Evolutionary conservation across 768 basidiomycete genomes (phyloP).

Genomic region (Clitopilus passeckerianus): DNA sequence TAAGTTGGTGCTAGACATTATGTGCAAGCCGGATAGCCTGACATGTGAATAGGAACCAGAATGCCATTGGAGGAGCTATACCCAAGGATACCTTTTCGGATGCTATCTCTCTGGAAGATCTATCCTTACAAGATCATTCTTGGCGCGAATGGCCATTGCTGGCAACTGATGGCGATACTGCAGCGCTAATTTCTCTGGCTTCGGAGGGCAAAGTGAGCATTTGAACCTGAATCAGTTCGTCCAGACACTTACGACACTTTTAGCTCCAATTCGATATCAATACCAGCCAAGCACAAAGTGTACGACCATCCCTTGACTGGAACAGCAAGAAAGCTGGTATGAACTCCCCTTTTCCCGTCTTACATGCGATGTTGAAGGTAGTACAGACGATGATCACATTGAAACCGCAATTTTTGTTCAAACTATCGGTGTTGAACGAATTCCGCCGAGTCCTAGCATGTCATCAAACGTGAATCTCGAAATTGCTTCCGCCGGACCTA

Average conservation of each 20-base stretch:
- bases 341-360: constrained; percentile 10
- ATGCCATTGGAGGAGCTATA: constrained; percentile 60
- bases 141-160: constrained; percentile 80
- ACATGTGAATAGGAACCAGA: constrained; percentile 49
- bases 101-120: constrained; percentile 58
- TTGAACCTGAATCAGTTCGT: neutral
- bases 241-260: constrained; percentile 1
- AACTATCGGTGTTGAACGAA: constrained; percentile 20
- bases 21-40: neutral
- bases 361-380: constrained; percentile 4
- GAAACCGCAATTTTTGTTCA: constrained; percentile 61
- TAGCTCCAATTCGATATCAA: constrained; percentile 77
- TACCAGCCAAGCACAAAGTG: constrained; percentile 49
- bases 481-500: constrained; percentile 12
- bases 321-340: constrained; percentile 87
- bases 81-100: constrained; percentile 66
- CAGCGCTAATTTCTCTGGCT: constrained; percentile 73
- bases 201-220: constrained; percentile 66
- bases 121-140: constrained; percentile 40
- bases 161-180: constrained; percentile 77
- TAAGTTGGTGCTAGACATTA: constrained; percentile 13
- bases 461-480: constrained; percentile 11
- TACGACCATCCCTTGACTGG: constrained; percentile 62
- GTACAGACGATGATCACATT: constrained; percentile 76
- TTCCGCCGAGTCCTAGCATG: constrained; percentile 11